Evolutionary conservation across 2,329 filamentous ascomycete species (phyloP), one percentile per base, ranked within the genome.

Genomic region (Colletotrichum spinosum): DNA sequence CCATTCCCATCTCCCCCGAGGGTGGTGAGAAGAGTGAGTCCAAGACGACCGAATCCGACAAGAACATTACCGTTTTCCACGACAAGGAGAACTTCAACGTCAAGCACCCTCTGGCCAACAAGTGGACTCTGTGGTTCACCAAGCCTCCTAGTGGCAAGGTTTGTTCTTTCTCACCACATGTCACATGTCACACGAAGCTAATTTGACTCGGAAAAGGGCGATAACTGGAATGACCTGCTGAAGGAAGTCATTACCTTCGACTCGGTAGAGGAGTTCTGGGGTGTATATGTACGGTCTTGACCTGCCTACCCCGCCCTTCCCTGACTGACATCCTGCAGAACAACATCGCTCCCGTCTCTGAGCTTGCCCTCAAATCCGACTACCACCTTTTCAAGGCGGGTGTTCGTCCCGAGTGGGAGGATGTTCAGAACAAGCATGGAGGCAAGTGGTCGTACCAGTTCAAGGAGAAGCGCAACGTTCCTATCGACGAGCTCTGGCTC

Each of bases 241-340:
- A 99, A 99, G 84, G 94, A 99, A 80, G 95, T 99, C 73, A 97
- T 99, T 75, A 97, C 93, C 62, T 98, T 99, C 75, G 93, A 97
- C 83, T 97, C 94, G 3, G 96, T 99, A 34, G 96, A 99, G 83
- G 97, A 99, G 80, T 99, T 99, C 82, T 99, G 96, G 96, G 96
- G 96, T 66, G 93, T 99, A 77, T 98, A 98, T 81, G 97, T 99
- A 87, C 78, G 94, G 85, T 44, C 33, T 15, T 13, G 35, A 13
- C 13, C 41, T 13, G 10, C 17, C 4, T 35, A 64, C 65, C 63
- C 67, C 52, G 56, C 59, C 65, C 64, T 39, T 38, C 53, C 35
- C 55, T 58, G 42, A 72, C 67, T 70, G 42, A 67, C 25, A 44
- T 55, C 15, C 37, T 35, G n/a, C 65, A 99, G 97, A 99, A 99